Evolutionary conservation across 345 rosid species (phyloP), one percentile per base, ranked within the genome.

Genomic region (Heritiera littoralis): DNA sequence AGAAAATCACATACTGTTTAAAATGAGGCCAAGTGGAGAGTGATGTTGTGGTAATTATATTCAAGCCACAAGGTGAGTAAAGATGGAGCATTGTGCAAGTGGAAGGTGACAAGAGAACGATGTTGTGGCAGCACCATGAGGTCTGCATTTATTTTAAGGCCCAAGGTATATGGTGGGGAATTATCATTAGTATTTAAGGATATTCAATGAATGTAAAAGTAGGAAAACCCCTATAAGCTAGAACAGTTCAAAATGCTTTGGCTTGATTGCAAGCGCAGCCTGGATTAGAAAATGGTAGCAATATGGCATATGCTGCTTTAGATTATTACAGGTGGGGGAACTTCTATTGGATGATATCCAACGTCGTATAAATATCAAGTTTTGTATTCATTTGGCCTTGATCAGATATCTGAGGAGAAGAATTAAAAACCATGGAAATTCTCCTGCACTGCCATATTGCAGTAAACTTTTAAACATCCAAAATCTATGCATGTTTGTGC

Each of bases 51-150:
- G n/a, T 23, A 41, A 9, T 23, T 68, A 49, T 81, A 76, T 59
- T 35, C 43, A 74, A 49, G 35, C 66, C 61, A 74, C 45, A 69
- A 30, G 58, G 67, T 46, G 72, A 76, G 61, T 41, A 72, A 79
- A 80, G 76, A 38, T 32, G 67, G 72, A 76, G 83, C 77, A 81
- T 85, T 78, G 79, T 63, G 77, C 18, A 78, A 86, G 86, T 86
- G 86, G 89, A 80, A 68, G 75, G 73, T 85, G 87, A 83, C 84
- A 45, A 6, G 41, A 85, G 81, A 66, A 74, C 38, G 79, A 73
- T 23, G 28, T 23, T 52, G 80, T 52, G 48, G 52, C 63, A 60
- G 35, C 58, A 67, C 32, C 23, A 5, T 43, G 43, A 38, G 23
- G 38, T 54, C 13, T 74, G 81, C 87, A 71, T 79, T 80, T 77